Percentiles rank a stretch among this genome's conserved stretches.
Conservation (phyloP, 441 rosid genomes). For the Populus hybrid region DNA sequence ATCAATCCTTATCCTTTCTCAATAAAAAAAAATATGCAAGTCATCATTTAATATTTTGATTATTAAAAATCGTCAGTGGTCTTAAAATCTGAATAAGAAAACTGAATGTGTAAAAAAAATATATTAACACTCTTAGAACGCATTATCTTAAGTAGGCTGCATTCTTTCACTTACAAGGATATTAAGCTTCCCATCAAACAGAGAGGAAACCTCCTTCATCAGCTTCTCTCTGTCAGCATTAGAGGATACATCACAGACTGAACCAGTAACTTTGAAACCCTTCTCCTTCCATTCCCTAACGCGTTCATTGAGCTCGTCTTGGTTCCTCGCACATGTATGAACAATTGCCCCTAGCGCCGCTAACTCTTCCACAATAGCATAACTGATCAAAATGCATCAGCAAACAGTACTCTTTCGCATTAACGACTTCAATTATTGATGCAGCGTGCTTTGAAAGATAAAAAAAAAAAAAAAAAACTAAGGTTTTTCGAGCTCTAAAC, state of each 20-base stretch:
- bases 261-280: conserved; percentile 22
- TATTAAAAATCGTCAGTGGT: fast-evolving
- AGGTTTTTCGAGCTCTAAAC: too few species aligned
- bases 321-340: conserved; percentile 17
- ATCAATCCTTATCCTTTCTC: too few species aligned
- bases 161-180: conserved; percentile 9
- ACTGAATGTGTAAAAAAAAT: too few species aligned
- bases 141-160: too few species aligned
- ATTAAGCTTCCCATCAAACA: conserved; percentile 21
- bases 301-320: conserved; percentile 10
- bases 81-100: fast-evolving
- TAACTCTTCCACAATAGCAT: conserved; percentile 21
- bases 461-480: too few species aligned
- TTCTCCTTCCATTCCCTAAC: conserved; percentile 14
- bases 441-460: too few species aligned
- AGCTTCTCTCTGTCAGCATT: conserved; percentile 15
- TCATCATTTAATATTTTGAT: too few species aligned
- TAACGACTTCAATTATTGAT: too few species aligned
- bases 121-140: too few species aligned
- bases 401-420: too few species aligned
- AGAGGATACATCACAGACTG: conserved; percentile 20
- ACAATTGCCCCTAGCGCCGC: conserved; percentile 19
- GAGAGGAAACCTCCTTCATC: conserved; percentile 9
- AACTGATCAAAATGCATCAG: neutral
- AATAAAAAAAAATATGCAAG: fast-evolving